Percentiles rank a stretch among this genome's conserved stretches.
These are phyloP conservation scores for Suaeda aralocaspica DNA, from an alignment of 148 eudicot species.

Conservation along the genomic window DNA sequence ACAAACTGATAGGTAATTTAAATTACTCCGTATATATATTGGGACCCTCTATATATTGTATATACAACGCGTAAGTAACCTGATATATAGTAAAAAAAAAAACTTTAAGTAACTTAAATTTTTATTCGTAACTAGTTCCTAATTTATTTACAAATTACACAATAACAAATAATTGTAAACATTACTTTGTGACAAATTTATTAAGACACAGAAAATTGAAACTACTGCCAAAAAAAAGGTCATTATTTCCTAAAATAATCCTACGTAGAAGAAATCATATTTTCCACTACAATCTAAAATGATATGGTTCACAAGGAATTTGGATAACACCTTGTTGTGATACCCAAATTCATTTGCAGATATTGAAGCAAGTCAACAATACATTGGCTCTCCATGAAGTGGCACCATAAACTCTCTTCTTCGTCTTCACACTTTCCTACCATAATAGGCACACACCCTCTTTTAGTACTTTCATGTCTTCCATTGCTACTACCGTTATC, in stretches of 20 bases:
- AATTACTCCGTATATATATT: no score
- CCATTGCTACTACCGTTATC: background rate
- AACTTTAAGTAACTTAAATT: no score
- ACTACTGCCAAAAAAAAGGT: background rate
- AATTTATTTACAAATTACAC: no score
- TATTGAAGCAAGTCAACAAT: slow-evolving; percentile 15
- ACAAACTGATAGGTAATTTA: no score
- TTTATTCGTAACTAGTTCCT: no score
- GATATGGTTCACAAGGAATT: slow-evolving; percentile 14
- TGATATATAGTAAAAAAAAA: no score
- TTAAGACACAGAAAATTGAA: background rate
- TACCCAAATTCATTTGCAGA: slow-evolving; percentile 16
- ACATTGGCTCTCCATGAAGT: slow-evolving; percentile 10
- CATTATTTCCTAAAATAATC: background rate
- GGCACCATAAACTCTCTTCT: slow-evolving; percentile 28
- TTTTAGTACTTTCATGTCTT: background rate
- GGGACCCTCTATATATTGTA: no score
- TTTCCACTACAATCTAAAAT: slow-evolving; percentile 5
- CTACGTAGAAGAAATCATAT: background rate
- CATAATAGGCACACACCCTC: slow-evolving; percentile 21
- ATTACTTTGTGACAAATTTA: no score
- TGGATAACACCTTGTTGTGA: slow-evolving; percentile 19
- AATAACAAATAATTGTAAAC: no score
- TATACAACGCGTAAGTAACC: no score
- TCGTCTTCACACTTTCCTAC: slow-evolving; percentile 14